phyloP scores from a whole-genome alignment of 352 stramenopile species.

The Pythium periplocum region DNA sequence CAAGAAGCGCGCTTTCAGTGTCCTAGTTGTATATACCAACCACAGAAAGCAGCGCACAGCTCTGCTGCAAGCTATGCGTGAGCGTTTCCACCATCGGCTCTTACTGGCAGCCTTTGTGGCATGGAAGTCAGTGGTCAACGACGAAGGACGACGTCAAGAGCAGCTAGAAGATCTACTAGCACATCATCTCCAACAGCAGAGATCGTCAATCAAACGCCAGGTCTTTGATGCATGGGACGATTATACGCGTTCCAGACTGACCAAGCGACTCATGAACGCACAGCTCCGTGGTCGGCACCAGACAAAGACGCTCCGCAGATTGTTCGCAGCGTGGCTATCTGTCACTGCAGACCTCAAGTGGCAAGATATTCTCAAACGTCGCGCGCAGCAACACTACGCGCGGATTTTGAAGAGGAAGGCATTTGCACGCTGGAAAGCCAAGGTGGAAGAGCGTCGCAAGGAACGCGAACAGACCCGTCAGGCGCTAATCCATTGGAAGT shows the following conservation, averaged over 20 bases:
- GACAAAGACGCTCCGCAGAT: conserved; percentile 14
- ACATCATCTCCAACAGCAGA: background rate
- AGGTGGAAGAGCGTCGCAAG: conserved; percentile 5
- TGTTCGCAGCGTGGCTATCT: conserved; percentile 26
- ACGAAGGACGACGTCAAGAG: conserved; percentile 2
- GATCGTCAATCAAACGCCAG: background rate
- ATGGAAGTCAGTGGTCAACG: conserved; percentile 4
- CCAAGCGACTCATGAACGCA: conserved; percentile 13
- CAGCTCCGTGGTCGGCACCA: conserved; percentile 28
- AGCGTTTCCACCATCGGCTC: background rate
- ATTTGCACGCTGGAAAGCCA: conserved; percentile 27
- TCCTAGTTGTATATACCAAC: too few relatives aligned
- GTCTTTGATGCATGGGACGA: conserved; percentile 9
- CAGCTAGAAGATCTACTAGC: background rate
- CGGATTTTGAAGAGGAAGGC: conserved; percentile 22
- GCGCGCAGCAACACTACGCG: conserved; percentile 28
- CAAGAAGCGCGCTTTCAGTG: background rate
- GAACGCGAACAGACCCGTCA: conserved; percentile 22
- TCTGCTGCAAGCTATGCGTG: background rate
- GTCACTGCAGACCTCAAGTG: conserved; percentile 31
- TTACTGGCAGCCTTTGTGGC: background rate
- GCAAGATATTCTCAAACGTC: conserved; percentile 31
- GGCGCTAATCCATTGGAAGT: conserved; percentile 54
- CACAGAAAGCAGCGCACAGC: background rate
- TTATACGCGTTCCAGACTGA: conserved; percentile 2